These are phyloP conservation scores for Durio zibethinus DNA, from an alignment of 345 rosid genomes.

Conservation along the genomic window DNA sequence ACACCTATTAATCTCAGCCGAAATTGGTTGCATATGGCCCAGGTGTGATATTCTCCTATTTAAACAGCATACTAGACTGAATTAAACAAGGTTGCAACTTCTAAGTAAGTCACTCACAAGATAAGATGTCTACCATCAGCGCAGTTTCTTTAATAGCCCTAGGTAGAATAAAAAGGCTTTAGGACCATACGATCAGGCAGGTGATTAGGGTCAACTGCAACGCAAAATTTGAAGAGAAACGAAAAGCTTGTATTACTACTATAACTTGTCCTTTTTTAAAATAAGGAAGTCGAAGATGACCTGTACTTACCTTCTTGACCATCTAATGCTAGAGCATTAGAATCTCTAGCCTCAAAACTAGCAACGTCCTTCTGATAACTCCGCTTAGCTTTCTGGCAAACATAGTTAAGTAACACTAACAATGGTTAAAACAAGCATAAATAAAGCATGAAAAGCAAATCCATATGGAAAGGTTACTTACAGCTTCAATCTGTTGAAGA, in stretches of 20 bases:
- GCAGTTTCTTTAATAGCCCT: constrained; percentile 4
- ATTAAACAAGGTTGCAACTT: background rate
- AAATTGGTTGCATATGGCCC: background rate
- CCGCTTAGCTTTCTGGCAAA: constrained; percentile 80
- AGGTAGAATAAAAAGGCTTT: background rate
- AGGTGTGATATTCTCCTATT: background rate
- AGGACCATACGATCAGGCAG: constrained; percentile 2
- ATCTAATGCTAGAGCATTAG: constrained; percentile 40
- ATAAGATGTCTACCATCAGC: background rate
- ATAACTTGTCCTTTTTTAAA: background rate
- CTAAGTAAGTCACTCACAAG: background rate
- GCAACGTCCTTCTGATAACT: constrained; percentile 92
- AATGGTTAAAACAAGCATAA: background rate
- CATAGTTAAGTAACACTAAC: background rate
- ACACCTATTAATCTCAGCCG: background rate
- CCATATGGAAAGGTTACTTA: constrained; percentile 30
- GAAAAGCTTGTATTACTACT: background rate
- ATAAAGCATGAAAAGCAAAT: background rate
- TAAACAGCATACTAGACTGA: background rate
- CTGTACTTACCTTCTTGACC: constrained; percentile 52
- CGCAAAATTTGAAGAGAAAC: background rate
- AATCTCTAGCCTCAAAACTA: constrained; percentile 55
- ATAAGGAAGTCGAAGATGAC: background rate
- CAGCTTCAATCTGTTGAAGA: constrained; percentile 88
- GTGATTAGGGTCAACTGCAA: background rate